These are phyloP conservation scores for Talaromyces piceae DNA, from an alignment of 2,329 filamentous ascomycete species.

Conservation along the genomic window DNA sequence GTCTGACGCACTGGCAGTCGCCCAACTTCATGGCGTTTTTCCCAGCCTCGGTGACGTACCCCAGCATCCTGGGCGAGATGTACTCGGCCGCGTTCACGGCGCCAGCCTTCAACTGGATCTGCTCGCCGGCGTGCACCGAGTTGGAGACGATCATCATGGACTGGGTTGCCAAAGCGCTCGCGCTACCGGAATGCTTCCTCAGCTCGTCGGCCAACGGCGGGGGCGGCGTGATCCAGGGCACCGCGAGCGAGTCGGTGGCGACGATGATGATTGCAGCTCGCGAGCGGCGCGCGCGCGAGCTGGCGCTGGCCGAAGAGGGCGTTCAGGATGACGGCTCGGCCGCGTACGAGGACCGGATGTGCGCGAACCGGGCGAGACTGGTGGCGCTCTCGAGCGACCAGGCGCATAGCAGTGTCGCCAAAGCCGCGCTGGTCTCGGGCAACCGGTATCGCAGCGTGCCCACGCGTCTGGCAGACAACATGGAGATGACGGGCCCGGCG, in stretches of 20 bases:
- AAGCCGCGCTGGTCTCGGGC: conserved; percentile 78
- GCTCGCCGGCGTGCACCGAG: conserved; percentile 84
- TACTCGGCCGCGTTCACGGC: conserved; percentile 84
- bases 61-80: conserved; percentile 81
- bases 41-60: conserved; percentile 72
- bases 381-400: conserved; percentile 75
- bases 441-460: conserved; percentile 69
- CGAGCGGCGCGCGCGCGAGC: conserved; percentile 64
- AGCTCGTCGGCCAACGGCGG: conserved; percentile 60
- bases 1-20: conserved; percentile 89
- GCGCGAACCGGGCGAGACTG: conserved; percentile 59
- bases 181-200: conserved; percentile 64
- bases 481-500: conserved; percentile 60
- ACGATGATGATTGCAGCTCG: conserved; percentile 82
- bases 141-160: conserved; percentile 89
- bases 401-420: conserved; percentile 76
- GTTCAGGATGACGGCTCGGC: conserved; percentile 38
- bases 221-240: conserved; percentile 91
- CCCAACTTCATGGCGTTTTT: conserved; percentile 97
- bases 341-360: conserved; percentile 63
- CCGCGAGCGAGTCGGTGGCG: conserved; percentile 77
- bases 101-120: conserved; percentile 96
- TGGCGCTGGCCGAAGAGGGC: conserved; percentile 45
- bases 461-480: conserved; percentile 55
- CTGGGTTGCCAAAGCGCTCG: conserved; percentile 74